Conservation (phyloP, 306 rosid genomes). For the Medicago lupulina region DNA sequence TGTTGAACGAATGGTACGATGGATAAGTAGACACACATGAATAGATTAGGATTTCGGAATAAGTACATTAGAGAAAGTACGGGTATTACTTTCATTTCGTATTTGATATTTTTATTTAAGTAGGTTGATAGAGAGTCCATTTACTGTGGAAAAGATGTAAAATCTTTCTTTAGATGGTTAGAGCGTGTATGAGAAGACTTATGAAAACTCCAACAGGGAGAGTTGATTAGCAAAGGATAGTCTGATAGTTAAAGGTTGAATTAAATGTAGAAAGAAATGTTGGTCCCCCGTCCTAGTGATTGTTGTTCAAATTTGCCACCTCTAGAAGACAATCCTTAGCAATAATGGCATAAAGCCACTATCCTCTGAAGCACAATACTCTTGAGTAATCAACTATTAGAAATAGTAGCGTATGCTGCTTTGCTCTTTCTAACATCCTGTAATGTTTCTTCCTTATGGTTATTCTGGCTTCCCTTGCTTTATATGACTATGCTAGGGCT, state of each 20-base stretch:
- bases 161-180: not conserved
- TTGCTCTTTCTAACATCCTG: not conserved
- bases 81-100: not conserved
- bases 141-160: not conserved
- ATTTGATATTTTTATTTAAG: too few species aligned
- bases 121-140: too few species aligned
- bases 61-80: not conserved
- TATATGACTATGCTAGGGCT: not conserved
- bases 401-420: constrained; percentile 5
- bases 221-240: too few species aligned
- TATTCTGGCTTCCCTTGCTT: not conserved
- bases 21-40: not conserved
- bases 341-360: not conserved
- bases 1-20: not conserved
- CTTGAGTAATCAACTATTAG: not conserved
- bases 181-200: not conserved
- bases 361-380: not conserved
- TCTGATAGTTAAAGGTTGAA: too few species aligned
- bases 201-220: too few species aligned
- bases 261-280: not conserved
- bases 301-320: not conserved
- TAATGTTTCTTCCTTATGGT: not conserved
- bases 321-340: not conserved
- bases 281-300: not conserved
- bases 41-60: not conserved